Conservation (phyloP, 148 eudicot species). For the Vaccinium darrowii region DNA sequence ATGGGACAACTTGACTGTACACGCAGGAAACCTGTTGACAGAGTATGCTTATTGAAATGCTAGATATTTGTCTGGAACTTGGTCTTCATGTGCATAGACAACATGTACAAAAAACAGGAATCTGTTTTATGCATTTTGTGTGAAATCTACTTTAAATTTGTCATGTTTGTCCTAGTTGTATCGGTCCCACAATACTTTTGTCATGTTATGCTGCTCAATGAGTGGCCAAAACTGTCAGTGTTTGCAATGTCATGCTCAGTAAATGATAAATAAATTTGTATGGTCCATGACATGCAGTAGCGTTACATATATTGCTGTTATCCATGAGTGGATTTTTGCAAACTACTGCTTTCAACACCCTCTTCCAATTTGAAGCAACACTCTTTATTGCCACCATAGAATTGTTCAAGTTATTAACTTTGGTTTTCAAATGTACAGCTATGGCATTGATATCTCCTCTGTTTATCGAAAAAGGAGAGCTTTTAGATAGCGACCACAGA, state of each 20-base stretch:
- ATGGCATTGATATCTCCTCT: conserved; percentile 75
- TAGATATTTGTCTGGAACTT: neutral
- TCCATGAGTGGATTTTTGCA: neutral
- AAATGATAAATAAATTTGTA: neutral
- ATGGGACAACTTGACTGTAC: neutral
- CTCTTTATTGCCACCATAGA: conserved; percentile 1
- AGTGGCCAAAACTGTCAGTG: neutral
- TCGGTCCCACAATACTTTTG: neutral
- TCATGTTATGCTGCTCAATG: neutral
- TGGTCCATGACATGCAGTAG: neutral
- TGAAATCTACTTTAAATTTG: neutral
- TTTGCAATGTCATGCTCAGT: neutral
- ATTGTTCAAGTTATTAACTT: neutral
- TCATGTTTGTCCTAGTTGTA: neutral
- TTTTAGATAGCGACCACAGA: conserved; percentile 48
- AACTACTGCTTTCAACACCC: neutral
- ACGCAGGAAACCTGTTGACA: neutral
- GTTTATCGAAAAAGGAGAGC: conserved; percentile 57
- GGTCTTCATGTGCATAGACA: neutral
- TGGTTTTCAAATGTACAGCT: conserved; percentile 53
- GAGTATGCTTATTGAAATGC: neutral
- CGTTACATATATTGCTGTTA: neutral
- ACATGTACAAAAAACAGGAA: neutral
- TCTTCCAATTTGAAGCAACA: conserved; percentile 13
- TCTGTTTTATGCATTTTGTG: neutral